Evolutionary conservation across 2,329 filamentous ascomycete species (phyloP), one percentile per base, ranked within the genome.

Genomic region (Rhytidhysteron rufulum): DNA sequence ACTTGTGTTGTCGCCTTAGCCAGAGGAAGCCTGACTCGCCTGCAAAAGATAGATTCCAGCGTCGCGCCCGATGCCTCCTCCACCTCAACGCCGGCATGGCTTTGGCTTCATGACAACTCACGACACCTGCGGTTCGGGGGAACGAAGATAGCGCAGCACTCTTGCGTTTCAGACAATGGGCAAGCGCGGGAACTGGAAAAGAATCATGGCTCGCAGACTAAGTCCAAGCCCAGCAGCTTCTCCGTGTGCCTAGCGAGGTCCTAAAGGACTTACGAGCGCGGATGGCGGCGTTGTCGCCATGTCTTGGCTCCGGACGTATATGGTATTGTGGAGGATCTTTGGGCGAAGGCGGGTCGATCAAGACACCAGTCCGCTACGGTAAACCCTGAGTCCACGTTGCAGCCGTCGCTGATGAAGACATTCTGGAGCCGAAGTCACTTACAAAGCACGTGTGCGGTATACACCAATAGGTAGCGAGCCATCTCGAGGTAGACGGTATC

Each of bases 301-400:
- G 48, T 45, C 61, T 63, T 63, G 61, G 59, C 57, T 47, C n/a
- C 50, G 43, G 51, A 56, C 49, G 55, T 52, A 50, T n/a, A n/a
- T n/a, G n/a, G n/a, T n/a, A n/a, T n/a, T 60, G 58, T 59, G 57
- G 60, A 61, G 53, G 59, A 63, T 63, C 59, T 57, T 39, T 57
- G 48, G 55, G 51, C 60, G 17, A 24, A 24, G 53, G 57, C 60
- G 60, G 60, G 62, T 63, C 62, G 62, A 65, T 65, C 62, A 62
- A 13, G 24, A 51, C 17, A 50, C 55, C 60, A 60, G 62, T 57
- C 55, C 58, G 50, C 57, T 63, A 58, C 60, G 62, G 57, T 59
- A 60, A 57, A 62, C 55, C 62, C 56, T 56, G 60, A 50, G 57
- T 58, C 62, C 62, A 62, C 60, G 60, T 63, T 65, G 42, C 54